These are phyloP conservation scores for Dictyostelium intermedium DNA, from an alignment of 78 protist genomes.

Conservation along the genomic window DNA sequence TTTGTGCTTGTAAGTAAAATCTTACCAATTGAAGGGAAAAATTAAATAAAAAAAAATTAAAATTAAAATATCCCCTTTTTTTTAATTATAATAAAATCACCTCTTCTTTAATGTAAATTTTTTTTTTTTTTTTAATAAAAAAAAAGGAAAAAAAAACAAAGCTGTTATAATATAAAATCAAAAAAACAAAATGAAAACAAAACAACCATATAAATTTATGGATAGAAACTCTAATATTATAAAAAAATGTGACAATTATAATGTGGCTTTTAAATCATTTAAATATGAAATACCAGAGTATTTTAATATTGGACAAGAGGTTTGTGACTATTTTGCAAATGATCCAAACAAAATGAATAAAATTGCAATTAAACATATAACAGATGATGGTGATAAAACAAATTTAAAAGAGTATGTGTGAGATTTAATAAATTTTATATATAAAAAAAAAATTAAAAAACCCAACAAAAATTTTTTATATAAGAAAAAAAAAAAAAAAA, in stretches of 20 bases:
- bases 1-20: too few relatives aligned
- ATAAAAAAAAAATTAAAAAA: not conserved
- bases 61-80: too few relatives aligned
- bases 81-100: too few relatives aligned
- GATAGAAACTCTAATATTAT: not conserved
- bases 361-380: constrained; percentile 13
- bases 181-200: not conserved
- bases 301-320: constrained; percentile 50
- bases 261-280: not conserved
- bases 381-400: not conserved
- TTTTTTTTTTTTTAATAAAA: too few relatives aligned
- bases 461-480: too few relatives aligned
- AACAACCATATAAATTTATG: not conserved
- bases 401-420: not conserved
- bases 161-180: too few relatives aligned
- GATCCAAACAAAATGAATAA: not conserved
- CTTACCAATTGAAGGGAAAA: too few relatives aligned
- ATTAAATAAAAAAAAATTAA: too few relatives aligned
- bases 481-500: not conserved
- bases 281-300: constrained; percentile 58
- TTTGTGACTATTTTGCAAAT: constrained; percentile 40
- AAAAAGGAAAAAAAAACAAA: too few relatives aligned
- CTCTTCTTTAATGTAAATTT: too few relatives aligned
- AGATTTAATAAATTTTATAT: not conserved
- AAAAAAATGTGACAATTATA: not conserved